Evolutionary conservation across 805 yeast species (phyloP), one percentile per base, ranked within the genome.

Genomic region (Candida gorgasii): DNA sequence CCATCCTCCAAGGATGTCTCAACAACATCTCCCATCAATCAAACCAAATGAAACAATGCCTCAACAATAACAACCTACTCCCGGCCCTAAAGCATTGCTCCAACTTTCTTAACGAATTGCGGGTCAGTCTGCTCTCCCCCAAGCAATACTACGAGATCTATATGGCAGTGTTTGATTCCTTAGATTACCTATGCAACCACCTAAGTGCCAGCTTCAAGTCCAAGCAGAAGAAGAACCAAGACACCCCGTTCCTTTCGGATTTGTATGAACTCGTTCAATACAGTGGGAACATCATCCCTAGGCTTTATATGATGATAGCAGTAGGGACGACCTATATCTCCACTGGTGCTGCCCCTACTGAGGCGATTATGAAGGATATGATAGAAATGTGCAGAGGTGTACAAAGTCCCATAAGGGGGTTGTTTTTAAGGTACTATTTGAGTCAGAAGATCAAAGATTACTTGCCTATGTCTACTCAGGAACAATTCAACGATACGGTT

Each of bases 311-410:
- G 65, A 89, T 93, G 97, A 85, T 93, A 32, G 92, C 95, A 2
- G 92, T 93, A 12, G 99, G 99, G 7, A 81, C 95, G 0, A 89
- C 88, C 2, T 89, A 86, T 66, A 81, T 92, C 84, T 69, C 85
- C 6, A 73, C 82, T 8, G 76, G 83, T 1, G 88, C 82, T 42
- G 83, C 95, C 0, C 96, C 97, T 0, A 75, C 80, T 26, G 79
- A 79, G 55, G 98, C 89, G 50, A 84, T 93, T 39, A 78, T 92
- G 80, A 87, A 86, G 61, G 99, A 93, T 59, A 85, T 93, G 95
- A 84, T 92, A 55, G 99, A 93, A 62, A 93, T 93, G 99, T 84
- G 95, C 50, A 78, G 95, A 30, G 99, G 97, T 12, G 96, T 92
- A 2, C 99, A 93, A 63, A 92, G 89, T 57, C 99, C 99, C 1